Conservation (phyloP, 2,329 filamentous ascomycete species). For the Emmonsiellopsis sp. region DNA sequence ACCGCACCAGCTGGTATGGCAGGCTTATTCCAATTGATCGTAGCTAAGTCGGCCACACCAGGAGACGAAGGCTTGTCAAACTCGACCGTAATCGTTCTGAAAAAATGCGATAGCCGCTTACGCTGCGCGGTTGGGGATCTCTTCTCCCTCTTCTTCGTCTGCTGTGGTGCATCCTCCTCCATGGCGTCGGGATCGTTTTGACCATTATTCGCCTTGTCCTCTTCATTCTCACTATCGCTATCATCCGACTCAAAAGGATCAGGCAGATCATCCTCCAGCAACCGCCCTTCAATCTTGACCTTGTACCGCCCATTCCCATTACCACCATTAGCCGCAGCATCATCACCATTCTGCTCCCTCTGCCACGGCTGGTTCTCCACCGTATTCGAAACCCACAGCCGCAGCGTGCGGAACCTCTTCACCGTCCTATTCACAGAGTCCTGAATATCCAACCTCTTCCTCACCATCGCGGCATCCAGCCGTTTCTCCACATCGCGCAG, state of each 20-base stretch:
- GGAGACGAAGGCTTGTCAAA: conserved; percentile 38
- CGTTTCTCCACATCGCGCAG: conserved; percentile 79
- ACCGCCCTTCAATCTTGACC: conserved; percentile 82
- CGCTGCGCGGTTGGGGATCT: conserved; percentile 20
- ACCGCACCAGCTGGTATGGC: conserved; percentile 42
- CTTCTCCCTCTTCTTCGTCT: conserved; percentile 17
- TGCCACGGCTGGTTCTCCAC: conserved; percentile 95
- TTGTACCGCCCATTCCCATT: conserved; percentile 48
- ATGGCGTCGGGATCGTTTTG: conserved; percentile 45
- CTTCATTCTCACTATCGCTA: conserved; percentile 40
- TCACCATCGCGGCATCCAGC: conserved; percentile 85
- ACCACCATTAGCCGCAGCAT: conserved; percentile 67
- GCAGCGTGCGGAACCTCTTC: conserved; percentile 75
- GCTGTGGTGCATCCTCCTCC: conserved; percentile 48
- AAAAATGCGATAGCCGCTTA: conserved; percentile 42
- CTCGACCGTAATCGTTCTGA: conserved; percentile 44
- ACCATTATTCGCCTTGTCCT: conserved; percentile 26
- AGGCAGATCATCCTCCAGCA: conserved; percentile 60
- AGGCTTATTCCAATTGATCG: conserved; percentile 81
- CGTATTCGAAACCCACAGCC: conserved; percentile 92
- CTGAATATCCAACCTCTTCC: conserved; percentile 84
- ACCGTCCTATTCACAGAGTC: conserved; percentile 67
- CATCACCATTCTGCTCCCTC: conserved; percentile 60
- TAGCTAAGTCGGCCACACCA: conserved; percentile 34
- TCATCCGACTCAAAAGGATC: conserved; percentile 44